These are phyloP conservation scores for Sinapis alba DNA, from an alignment of 441 rosid species.

Conservation along the genomic window DNA sequence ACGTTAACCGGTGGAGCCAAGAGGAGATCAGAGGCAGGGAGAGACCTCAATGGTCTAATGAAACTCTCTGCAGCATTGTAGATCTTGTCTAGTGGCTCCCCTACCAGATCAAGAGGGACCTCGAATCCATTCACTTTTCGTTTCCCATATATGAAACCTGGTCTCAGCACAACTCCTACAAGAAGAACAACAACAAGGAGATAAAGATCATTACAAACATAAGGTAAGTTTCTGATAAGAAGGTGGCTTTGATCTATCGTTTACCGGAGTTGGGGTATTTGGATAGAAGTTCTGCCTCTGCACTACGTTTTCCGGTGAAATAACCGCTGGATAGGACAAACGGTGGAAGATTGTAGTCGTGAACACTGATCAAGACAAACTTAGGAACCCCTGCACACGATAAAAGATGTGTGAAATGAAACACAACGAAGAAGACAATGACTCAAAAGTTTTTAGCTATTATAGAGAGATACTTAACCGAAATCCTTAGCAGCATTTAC, in stretches of 20 bases:
- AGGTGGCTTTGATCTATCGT: background rate
- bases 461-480: constrained; percentile 45
- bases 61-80: constrained; percentile 60
- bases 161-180: constrained; percentile 82
- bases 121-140: constrained; percentile 68
- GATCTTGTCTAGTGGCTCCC: constrained; percentile 73
- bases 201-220: background rate
- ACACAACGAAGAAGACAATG: background rate
- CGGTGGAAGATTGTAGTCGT: constrained; percentile 85
- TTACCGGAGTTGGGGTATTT: constrained; percentile 84
- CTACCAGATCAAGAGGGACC: constrained; percentile 78
- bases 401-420: background rate
- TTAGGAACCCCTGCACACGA: constrained; percentile 70
- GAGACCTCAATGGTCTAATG: constrained; percentile 68
- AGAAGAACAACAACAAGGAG: background rate
- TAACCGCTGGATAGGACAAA: constrained; percentile 75
- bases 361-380: constrained; percentile 79
- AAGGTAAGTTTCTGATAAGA: background rate
- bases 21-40: constrained; percentile 84
- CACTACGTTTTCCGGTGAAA: constrained; percentile 85
- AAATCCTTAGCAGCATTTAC: constrained; percentile 84
- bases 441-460: background rate
- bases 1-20: constrained; percentile 73
- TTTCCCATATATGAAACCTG: constrained; percentile 82
- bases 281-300: constrained; percentile 84